Base-by-base conservation (phyloP, 805 yeast species). In the Grigorovia humatica region DNA sequence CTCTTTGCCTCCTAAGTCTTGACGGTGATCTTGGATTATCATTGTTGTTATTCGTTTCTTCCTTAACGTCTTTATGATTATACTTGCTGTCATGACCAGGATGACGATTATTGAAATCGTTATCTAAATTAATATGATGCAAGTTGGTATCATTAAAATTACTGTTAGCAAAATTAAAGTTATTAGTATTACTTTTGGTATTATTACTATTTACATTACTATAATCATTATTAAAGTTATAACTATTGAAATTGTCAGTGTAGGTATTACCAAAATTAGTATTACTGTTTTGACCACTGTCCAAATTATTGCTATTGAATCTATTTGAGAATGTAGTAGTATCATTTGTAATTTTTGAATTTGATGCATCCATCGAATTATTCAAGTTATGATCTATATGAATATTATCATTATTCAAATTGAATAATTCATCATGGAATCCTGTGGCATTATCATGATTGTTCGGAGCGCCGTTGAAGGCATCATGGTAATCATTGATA, bases 1-100 rank as follows among this genome's bases (percentile, higher is more conserved):
- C 89, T 51, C 91, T 72, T 13, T 83, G 80, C 54, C 93, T 71
- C 57, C 81, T 82, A 29, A 41, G 18, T 12, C 38, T 46, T 3
- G 27, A 32, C 3, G 48, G 48, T 18, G 48, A 46, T 4, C 38
- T 32, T 32, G 38, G 38, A 32, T 32, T 32, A 32, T 32, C 8
- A 32, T 9, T 32, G 38, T 32, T 32, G 38, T 32, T 32, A 32
- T 11, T 23, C 38, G 38, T 32, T 32, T 9, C 38, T 8, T 44
- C 18, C 12, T 44, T 29, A 23, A 18, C 32, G 13, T 44, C 32
- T 4, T 23, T 15, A 7, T 44, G 30, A 11, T 44, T 44, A 15
- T n/a, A 23, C 30, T 44, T n/a, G 11, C n/a, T 11, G 32, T 17
- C 12, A 19, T 46, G 32, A 46, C 19, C 35, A 35, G 5, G 29